Conservation (phyloP, 2,329 filamentous ascomycete genomes). For the Colletotrichum acutatum region DNA sequence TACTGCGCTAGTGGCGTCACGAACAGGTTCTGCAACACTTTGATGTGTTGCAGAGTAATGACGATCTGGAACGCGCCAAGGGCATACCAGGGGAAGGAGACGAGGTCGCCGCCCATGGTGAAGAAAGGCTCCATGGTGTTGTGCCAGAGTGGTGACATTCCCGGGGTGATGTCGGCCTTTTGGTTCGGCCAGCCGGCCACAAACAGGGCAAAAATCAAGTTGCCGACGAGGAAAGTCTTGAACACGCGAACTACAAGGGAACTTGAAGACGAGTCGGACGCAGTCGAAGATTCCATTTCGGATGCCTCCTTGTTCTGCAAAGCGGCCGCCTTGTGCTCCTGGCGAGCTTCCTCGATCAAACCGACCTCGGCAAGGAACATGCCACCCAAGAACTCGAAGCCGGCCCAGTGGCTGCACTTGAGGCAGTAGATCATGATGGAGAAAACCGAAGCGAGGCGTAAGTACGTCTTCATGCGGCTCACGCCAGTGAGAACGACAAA, state of each 20-base stretch:
- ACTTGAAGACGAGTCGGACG: background rate
- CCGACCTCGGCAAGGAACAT: constrained; percentile 57
- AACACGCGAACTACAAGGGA: constrained; percentile 34
- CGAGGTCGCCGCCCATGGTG: constrained; percentile 44
- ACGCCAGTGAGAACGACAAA: constrained; percentile 52
- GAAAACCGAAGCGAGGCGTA: constrained; percentile 45
- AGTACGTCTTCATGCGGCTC: constrained; percentile 44
- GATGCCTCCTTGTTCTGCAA: constrained; percentile 35
- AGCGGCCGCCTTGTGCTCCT: constrained; percentile 4
- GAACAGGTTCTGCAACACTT: constrained; percentile 50
- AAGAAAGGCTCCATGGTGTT: constrained; percentile 48
- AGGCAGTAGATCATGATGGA: constrained; percentile 51
- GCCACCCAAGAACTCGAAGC: constrained; percentile 58
- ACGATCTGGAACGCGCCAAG: constrained; percentile 48
- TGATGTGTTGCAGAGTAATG: constrained; percentile 44
- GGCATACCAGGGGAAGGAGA: constrained; percentile 49
- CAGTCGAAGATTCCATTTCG: constrained; percentile 20
- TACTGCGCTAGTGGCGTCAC: constrained; percentile 62
- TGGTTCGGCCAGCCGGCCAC: constrained; percentile 55
- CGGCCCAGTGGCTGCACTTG: constrained; percentile 53
- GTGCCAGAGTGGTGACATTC: constrained; percentile 45
- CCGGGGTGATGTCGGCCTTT: constrained; percentile 46
- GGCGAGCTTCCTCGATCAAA: constrained; percentile 44
- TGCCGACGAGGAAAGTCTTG: constrained; percentile 39
- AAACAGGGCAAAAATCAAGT: constrained; percentile 46